A percentile compares a stretch with the other conserved stretches of the same genome.
These are phyloP conservation scores for Termitomyces sp. DNA, from an alignment of 768 basidiomycete genomes.

Conservation along the genomic window DNA sequence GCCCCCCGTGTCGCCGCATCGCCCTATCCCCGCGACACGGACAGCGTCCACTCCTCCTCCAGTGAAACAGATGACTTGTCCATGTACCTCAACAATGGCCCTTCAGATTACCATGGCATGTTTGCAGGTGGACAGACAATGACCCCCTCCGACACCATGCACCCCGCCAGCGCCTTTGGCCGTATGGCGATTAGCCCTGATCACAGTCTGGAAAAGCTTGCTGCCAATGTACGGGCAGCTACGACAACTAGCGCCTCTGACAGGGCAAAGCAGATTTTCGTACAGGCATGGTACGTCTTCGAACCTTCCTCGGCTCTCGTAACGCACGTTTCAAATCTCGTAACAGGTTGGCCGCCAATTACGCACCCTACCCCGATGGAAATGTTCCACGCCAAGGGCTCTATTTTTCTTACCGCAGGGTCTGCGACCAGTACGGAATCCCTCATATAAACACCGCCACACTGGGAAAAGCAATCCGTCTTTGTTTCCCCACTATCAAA, in stretches of 20 bases:
- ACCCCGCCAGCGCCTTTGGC: conserved; percentile 69
- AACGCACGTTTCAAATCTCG: conserved; percentile 1
- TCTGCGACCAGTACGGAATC: conserved; percentile 90
- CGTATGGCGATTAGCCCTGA: conserved; percentile 73
- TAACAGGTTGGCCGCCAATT: conserved; percentile 78
- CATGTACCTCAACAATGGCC: conserved; percentile 57
- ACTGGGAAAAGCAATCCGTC: conserved; percentile 88
- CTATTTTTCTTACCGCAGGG: conserved; percentile 87
- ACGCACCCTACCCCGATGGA: conserved; percentile 86
- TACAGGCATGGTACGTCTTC: conserved; percentile 76
- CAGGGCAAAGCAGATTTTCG: conserved; percentile 88
- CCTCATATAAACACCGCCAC: conserved; percentile 96
- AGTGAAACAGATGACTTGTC: conserved; percentile 86
- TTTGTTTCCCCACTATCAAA: conserved; percentile 93
- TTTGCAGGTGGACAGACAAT: conserved; percentile 45
- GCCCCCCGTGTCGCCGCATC: conserved; percentile 69
- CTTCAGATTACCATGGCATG: conserved; percentile 64
- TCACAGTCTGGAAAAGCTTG: conserved; percentile 79
- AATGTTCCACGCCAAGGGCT: conserved; percentile 92
- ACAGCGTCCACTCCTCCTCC: conserved; percentile 82
- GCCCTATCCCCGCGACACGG: conserved; percentile 81
- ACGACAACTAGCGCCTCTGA: conserved; percentile 90
- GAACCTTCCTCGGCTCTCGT: not conserved
- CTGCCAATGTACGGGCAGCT: conserved; percentile 80
- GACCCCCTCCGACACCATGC: conserved; percentile 47